Evolutionary conservation across 345 rosid species (phyloP), one percentile per base, ranked within the genome.

Genomic region (Sisymbrium altissimum): DNA sequence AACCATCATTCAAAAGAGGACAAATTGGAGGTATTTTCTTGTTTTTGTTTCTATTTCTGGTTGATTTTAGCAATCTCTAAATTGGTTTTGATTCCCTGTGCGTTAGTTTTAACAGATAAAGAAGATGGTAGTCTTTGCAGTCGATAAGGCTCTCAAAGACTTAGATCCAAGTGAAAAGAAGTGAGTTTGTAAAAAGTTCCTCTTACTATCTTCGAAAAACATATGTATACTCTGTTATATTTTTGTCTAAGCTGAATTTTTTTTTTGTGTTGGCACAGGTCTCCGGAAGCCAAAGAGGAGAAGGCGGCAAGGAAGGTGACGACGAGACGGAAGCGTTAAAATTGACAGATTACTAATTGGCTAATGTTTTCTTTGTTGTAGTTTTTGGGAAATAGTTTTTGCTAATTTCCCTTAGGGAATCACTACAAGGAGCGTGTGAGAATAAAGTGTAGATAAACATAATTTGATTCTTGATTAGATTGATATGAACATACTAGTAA

Each of bases 1-100:
- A 77, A 80, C 60, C 93, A 88, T 44, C 72, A 48, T 53, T 81
- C 87, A 0, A 84, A 84, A 70, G 93, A 88, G 50, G 90, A 86
- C 72, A 88, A 88, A 74, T 79, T 88, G 17, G 86, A 81, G 87
- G 93, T 86, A 54, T 11, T 7, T 25, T 45, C 13, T 56, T 62
- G 32, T 27, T 27, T 21, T 0, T 27, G 6, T 27, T 55, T 63
- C 12, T 0, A 4, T 5, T 45, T 10, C 32, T 56, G 9, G 9
- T 58, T 70, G 44, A 12, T 61, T 36, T 21, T 1, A 36, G 50
- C 35, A 21, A 10, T 53, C 66, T 44, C n/a, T 44, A 7, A 18
- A 18, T 3, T 40, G 39, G 5, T 21, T 23, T 2, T 23, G 8
- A 0, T 52, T 63, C 29, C 12, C 13, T 29, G 49, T 46, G 53